Base-by-base conservation (phyloP, 768 basidiomycete genomes). In the Russula sp. region DNA sequence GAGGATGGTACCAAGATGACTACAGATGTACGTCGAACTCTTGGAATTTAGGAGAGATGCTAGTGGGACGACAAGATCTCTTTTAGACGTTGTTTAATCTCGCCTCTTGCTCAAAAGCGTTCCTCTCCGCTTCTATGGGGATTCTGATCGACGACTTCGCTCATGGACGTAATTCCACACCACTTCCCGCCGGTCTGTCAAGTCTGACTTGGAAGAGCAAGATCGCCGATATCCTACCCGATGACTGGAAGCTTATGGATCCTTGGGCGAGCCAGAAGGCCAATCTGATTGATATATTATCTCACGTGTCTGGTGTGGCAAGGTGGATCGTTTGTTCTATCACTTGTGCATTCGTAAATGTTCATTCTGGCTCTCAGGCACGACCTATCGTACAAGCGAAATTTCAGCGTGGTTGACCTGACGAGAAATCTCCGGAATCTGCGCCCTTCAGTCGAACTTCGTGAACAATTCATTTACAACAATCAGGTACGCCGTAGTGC, bases 81-180 rank as follows among this genome's bases (percentile, higher is more conserved):
- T 44, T 40, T 37, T 45, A 78, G 78, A 79, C 78, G 0, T 57
- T 79, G 34, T 77, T 78, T 61, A 63, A 67, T 44, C 67, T 77
- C 44, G 77, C 68, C 2, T 78, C 76, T 0, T 72, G 73, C 34
- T 77, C 76, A 8, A 77, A 79, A 51, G 76, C 76, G 6, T 79
- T 80, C 69, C 68, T 78, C 6, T 69, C 72, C 1, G 73, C 71
- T 0, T 72, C 77, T 2, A 54, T 79, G 1, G 78, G 79, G 4
- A 73, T 80, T 14, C 71, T 80, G 27, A 75, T 79, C 52, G 75
- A 77, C 32, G 78, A 78, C 64, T 79, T 75, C 64, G 71, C 70
- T 14, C 60, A 70, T 13, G 73, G 77, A 3, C 70, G 66, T 27
- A 78, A 77, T 47, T 62, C 66, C 7, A 75, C 77, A 0, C 69